Percentiles rank a stretch among this genome's conserved stretches.
Conservation (phyloP, 1,284 basidiomycete genomes). For the Austropuccinia psidii region DNA sequence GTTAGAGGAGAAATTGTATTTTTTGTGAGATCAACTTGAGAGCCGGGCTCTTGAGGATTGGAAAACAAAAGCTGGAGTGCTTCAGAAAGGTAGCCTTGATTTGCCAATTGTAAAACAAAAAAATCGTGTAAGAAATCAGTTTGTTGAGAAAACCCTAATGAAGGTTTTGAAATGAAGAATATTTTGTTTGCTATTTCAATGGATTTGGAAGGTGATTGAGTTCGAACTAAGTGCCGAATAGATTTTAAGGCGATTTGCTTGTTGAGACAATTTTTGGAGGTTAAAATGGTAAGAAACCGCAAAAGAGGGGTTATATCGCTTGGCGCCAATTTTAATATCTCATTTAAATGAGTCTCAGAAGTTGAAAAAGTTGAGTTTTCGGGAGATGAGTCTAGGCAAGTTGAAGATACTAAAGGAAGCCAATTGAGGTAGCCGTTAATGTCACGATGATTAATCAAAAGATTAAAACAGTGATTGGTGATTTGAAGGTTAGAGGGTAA, state of each 20-base stretch:
- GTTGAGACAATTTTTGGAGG: constrained; percentile 10
- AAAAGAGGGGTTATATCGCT: background rate
- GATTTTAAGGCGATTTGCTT: background rate
- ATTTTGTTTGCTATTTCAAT: constrained; percentile 1
- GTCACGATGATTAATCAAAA: constrained; percentile 1
- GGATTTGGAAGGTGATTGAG: background rate
- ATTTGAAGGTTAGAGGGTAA: constrained; percentile 21
- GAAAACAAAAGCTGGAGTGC: constrained; percentile 3
- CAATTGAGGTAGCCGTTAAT: constrained; percentile 28
- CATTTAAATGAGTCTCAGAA: constrained; percentile 26
- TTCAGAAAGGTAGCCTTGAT: constrained; percentile 30
- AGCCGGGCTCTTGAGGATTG: background rate
- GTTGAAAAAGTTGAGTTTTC: background rate
- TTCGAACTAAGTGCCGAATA: constrained; percentile 24
- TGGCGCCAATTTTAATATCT: constrained; percentile 15
- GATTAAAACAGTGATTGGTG: constrained; percentile 25
- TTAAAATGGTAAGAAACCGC: constrained; percentile 5
- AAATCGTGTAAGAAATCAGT: background rate
- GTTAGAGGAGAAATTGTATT: constrained; percentile 5
- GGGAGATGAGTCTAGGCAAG: background rate
- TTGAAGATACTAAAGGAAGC: constrained; percentile 18
- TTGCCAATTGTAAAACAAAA: constrained; percentile 33
- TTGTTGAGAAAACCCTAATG: background rate
- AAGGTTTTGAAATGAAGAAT: background rate
- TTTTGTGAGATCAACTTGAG: background rate